Percentiles rank a stretch among this genome's conserved stretches.
Conservation (phyloP, 192 early-diverging fungal species). For the Mortierella hygrophila region DNA sequence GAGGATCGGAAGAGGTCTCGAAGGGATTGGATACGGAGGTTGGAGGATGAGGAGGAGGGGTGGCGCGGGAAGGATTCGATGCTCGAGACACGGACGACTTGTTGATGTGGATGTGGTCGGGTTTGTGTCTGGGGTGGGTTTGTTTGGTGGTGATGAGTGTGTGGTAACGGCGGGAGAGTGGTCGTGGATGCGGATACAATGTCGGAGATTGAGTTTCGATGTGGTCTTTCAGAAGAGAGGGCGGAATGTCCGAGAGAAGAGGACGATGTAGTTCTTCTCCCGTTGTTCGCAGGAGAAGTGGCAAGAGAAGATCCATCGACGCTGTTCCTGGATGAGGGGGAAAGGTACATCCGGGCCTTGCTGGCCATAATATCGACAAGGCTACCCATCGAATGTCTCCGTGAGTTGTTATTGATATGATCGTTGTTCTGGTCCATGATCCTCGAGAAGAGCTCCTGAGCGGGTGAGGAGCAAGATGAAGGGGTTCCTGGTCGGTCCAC, state of each 20-base stretch:
- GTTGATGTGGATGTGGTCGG: neutral
- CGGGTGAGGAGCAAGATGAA: neutral
- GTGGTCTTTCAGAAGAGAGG: neutral
- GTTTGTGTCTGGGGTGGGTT: neutral
- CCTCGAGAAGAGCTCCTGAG: slow-evolving; percentile 20
- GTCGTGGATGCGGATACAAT: no score
- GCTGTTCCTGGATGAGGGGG: neutral
- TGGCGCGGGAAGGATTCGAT: slow-evolving; percentile 22
- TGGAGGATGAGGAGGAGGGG: neutral
- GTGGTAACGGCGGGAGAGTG: slow-evolving; percentile 1
- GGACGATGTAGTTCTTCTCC: neutral
- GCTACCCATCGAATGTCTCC: slow-evolving; percentile 1
- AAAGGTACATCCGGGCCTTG: neutral
- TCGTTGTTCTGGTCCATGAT: slow-evolving; percentile 21
- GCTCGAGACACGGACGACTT: slow-evolving; percentile 13
- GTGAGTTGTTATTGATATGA: neutral
- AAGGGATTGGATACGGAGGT: slow-evolving; percentile 10
- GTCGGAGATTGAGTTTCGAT: slow-evolving; percentile 2
- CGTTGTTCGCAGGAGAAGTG: neutral
- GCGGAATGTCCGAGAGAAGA: neutral
- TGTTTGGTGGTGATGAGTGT: neutral
- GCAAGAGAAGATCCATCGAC: neutral
- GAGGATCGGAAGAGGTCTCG: slow-evolving; percentile 3
- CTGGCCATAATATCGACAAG: neutral
- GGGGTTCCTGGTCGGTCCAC: neutral